These are phyloP conservation scores for Septoria linicola DNA, from an alignment of 2,329 filamentous ascomycete genomes.

Conservation along the genomic window DNA sequence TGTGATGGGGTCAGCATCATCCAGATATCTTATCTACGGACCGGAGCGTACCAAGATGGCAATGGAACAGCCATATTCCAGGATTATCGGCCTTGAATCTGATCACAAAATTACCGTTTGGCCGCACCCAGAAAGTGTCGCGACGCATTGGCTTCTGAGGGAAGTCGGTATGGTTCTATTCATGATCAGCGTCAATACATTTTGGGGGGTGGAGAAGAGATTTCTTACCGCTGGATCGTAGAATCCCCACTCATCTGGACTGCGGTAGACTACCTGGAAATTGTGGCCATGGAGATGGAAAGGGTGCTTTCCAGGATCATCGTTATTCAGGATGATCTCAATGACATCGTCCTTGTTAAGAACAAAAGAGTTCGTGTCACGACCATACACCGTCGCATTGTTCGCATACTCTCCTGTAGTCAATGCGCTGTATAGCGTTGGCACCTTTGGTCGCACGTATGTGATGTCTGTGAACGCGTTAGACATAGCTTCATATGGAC, in stretches of 20 bases:
- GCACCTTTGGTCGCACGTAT: conserved; percentile 72
- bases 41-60: conserved; percentile 29
- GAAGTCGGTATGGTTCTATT: conserved; percentile 37
- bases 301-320: conserved; percentile 68
- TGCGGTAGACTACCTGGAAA: conserved; percentile 60
- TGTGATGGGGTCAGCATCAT: too few relatives aligned
- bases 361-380: conserved; percentile 59
- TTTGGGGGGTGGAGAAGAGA: too few relatives aligned
- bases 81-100: conserved; percentile 49
- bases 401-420: conserved; percentile 54
- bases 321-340: conserved; percentile 74
- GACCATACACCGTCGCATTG: conserved; percentile 49
- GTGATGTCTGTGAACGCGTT: conserved; percentile 56
- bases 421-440: conserved; percentile 74
- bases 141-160: conserved; percentile 49
- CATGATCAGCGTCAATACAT: too few relatives aligned
- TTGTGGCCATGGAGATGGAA: conserved; percentile 75
- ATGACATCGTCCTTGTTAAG: conserved; percentile 67
- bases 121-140: conserved; percentile 56
- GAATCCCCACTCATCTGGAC: conserved; percentile 36
- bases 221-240: conserved; percentile 29
- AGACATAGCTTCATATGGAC: too few relatives aligned
- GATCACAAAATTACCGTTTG: conserved; percentile 56
- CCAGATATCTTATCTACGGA: too few relatives aligned
- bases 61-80: conserved; percentile 51